Percentiles rank a stretch among this genome's conserved stretches.
Conservation (phyloP, 441 rosid species). For the Pelargonium fulgidum region DNA sequence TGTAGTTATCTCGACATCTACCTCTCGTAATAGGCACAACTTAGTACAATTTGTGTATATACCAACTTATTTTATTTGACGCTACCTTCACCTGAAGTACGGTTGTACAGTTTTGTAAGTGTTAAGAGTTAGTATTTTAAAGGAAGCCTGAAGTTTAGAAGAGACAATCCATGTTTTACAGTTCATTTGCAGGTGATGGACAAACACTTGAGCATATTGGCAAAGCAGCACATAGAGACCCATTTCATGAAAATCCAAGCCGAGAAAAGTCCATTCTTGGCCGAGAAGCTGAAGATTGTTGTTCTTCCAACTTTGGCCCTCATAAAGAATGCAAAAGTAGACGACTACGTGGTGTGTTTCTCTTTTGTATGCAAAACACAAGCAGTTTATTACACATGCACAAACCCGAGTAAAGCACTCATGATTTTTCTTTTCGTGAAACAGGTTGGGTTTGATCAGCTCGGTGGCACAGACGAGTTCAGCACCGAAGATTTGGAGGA, state of each 20-base stretch:
- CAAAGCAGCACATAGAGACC: conserved; percentile 87
- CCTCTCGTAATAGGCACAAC: too few species aligned
- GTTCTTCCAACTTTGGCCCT: conserved; percentile 95
- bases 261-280: conserved; percentile 89
- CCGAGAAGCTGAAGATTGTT: conserved; percentile 78
- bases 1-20: too few species aligned
- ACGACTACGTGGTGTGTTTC: conserved; percentile 73
- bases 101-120: background rate
- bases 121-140: background rate
- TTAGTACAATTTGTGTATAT: too few species aligned
- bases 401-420: background rate
- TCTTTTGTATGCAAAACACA: background rate
- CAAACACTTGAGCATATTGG: conserved; percentile 69
- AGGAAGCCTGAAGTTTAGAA: conserved; percentile 8
- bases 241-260: conserved; percentile 88
- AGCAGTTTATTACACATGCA: background rate
- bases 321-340: conserved; percentile 91
- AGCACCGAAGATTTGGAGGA: conserved; percentile 85
- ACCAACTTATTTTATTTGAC: too few species aligned
- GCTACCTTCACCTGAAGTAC: background rate
- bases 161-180: conserved; percentile 19
- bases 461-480: conserved; percentile 91
- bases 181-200: conserved; percentile 70
- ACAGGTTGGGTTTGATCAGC: conserved; percentile 89
- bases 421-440: background rate